Evolutionary conservation across 139 green algal species (phyloP).

Genomic region (Tetraselmis chui): DNA sequence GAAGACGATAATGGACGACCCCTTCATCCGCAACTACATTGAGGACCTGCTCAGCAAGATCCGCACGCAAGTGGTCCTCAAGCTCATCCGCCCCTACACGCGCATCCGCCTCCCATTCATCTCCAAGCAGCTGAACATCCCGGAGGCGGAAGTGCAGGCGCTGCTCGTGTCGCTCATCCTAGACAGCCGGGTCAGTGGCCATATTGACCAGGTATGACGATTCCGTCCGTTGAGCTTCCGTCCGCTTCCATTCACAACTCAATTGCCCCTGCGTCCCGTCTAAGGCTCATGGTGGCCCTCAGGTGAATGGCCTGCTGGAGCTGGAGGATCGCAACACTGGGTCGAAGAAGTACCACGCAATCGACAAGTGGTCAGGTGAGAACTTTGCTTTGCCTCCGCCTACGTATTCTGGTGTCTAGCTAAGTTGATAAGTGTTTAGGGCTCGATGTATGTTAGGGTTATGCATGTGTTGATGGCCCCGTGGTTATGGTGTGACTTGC

Average conservation of each 20-base stretch:
- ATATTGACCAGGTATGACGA: conserved; percentile 87
- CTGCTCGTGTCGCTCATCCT: conserved; percentile 93
- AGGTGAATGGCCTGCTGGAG: conserved; percentile 76
- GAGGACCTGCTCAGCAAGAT: conserved; percentile 94
- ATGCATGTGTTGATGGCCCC: too few relatives aligned
- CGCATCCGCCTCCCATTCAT: conserved; percentile 86
- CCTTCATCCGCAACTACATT: conserved; percentile 94
- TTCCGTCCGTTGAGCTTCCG: background rate
- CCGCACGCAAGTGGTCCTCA: conserved; percentile 84
- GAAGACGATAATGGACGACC: conserved; percentile 88
- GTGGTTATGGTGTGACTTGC: background rate
- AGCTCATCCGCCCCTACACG: conserved; percentile 87
- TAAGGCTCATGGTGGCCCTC: conserved; percentile 4
- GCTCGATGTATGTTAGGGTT: too few relatives aligned
- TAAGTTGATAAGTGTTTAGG: too few relatives aligned
- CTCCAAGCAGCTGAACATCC: conserved; percentile 81
- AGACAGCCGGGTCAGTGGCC: conserved; percentile 72
- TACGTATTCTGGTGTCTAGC: too few relatives aligned
- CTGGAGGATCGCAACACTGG: conserved; percentile 42
- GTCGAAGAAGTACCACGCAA: conserved; percentile 59
- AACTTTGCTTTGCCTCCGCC: too few relatives aligned
- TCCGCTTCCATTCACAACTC: background rate
- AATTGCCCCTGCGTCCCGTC: background rate
- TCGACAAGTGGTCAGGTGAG: conserved; percentile 73
- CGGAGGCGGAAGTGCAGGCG: conserved; percentile 82